Percentiles rank a stretch among this genome's conserved stretches.
Evolutionary conservation across 331 rosid species (phyloP).

Genomic region (Malus hybrid): DNA sequence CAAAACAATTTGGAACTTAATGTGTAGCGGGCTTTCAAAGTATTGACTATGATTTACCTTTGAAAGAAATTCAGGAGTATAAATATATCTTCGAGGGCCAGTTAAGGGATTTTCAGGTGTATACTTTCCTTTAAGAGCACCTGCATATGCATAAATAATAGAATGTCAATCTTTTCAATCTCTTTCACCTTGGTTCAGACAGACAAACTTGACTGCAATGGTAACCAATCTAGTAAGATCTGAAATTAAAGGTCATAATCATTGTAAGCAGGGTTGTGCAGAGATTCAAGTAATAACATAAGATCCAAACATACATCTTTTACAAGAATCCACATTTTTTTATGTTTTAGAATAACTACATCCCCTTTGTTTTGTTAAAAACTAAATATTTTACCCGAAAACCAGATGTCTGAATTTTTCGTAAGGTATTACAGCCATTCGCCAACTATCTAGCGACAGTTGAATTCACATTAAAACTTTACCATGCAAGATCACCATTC

Average conservation of each 20-base stretch:
- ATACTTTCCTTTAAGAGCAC: constrained; percentile 47
- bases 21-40: neutral
- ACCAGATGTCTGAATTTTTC: neutral
- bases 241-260: neutral
- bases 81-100: constrained; percentile 74
- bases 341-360: neutral
- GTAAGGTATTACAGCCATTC: neutral
- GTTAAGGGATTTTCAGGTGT: constrained; percentile 63
- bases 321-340: neutral
- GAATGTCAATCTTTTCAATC: neutral
- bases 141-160: constrained; percentile 27
- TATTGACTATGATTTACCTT: constrained; percentile 28
- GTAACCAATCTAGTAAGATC: neutral
- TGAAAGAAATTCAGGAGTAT: constrained; percentile 62
- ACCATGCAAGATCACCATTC: no score
- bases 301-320: neutral
- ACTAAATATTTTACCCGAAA: neutral
- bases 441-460: no score
- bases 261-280: neutral
- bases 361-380: neutral
- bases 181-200: neutral
- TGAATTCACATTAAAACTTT: neutral
- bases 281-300: neutral
- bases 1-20: neutral
- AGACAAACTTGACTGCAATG: neutral